These are phyloP conservation scores for Puccinia horiana DNA, from an alignment of 1,284 basidiomycete species.

Conservation along the genomic window DNA sequence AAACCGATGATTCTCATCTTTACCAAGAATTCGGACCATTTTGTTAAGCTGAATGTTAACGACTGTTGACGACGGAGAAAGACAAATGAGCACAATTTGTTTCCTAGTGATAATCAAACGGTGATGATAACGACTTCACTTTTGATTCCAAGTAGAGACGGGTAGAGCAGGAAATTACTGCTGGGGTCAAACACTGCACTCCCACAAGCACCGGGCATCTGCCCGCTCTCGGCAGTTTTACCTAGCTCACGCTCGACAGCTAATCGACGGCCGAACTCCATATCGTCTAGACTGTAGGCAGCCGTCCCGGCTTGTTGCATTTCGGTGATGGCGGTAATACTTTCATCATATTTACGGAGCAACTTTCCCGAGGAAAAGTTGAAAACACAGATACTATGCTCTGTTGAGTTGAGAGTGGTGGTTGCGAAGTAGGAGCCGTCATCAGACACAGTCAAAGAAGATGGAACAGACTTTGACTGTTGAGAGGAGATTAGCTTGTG, in stretches of 20 bases:
- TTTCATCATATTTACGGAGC: constrained; percentile 91
- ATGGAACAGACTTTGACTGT: constrained; percentile 84
- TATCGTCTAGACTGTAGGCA: constrained; percentile 88
- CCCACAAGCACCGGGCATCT: constrained; percentile 64
- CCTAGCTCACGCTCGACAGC: constrained; percentile 91
- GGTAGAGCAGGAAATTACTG: constrained; percentile 88
- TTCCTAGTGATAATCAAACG: neutral
- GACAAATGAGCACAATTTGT: neutral
- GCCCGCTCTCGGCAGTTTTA: constrained; percentile 63
- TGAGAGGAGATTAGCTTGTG: neutral
- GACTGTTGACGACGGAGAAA: constrained; percentile 64
- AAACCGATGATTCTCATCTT: constrained; percentile 90
- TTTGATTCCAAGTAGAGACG: constrained; percentile 91
- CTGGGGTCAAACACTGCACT: constrained; percentile 93
- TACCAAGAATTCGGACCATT: constrained; percentile 83
- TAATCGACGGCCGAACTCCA: constrained; percentile 97
- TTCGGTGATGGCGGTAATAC: constrained; percentile 83
- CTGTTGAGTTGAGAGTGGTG: constrained; percentile 75
- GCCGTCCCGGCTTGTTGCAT: constrained; percentile 77
- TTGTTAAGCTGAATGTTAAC: constrained; percentile 92
- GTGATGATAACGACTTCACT: constrained; percentile 62
- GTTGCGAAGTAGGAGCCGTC: constrained; percentile 84
- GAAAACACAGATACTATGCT: constrained; percentile 90
- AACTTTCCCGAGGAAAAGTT: constrained; percentile 87
- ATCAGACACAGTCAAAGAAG: constrained; percentile 85